These are phyloP conservation scores for Coffea humblotiana DNA, from an alignment of 305 asterid species.

Conservation along the genomic window DNA sequence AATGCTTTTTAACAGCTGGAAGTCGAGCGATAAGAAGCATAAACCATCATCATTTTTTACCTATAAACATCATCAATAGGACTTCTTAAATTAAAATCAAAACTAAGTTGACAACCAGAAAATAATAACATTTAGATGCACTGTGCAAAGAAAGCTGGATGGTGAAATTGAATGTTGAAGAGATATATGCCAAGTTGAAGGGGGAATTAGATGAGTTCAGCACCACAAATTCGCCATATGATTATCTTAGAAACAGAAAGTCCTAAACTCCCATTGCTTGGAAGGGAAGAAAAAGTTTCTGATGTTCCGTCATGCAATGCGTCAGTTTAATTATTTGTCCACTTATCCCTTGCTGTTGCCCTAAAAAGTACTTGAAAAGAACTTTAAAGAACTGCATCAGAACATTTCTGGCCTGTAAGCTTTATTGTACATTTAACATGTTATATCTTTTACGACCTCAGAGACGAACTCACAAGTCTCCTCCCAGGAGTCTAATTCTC, in stretches of 20 bases:
- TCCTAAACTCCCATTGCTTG: not conserved
- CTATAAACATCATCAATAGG: constrained; percentile 37
- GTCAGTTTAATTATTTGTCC: not conserved
- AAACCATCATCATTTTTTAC: constrained; percentile 65
- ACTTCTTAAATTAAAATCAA: not conserved
- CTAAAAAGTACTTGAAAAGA: not conserved
- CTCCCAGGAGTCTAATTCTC: not conserved
- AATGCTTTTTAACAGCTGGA: constrained; percentile 70
- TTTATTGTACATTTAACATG: not conserved
- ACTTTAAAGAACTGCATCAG: not conserved
- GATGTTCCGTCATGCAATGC: not conserved
- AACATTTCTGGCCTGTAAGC: not conserved
- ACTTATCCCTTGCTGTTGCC: not conserved
- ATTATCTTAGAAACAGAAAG: not conserved
- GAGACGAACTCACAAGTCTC: not conserved
- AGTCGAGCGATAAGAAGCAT: constrained; percentile 66
- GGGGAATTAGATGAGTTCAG: not conserved
- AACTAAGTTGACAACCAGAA: constrained; percentile 10
- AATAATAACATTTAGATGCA: not conserved
- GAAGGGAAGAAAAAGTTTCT: not conserved
- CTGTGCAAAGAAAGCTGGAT: not conserved
- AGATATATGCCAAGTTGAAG: not conserved
- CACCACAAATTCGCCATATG: not conserved
- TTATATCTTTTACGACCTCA: not conserved
- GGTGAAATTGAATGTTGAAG: not conserved